Base-by-base conservation (phyloP, 2,329 filamentous ascomycete genomes). In the Ophiostoma himal-ulmi region DNA sequence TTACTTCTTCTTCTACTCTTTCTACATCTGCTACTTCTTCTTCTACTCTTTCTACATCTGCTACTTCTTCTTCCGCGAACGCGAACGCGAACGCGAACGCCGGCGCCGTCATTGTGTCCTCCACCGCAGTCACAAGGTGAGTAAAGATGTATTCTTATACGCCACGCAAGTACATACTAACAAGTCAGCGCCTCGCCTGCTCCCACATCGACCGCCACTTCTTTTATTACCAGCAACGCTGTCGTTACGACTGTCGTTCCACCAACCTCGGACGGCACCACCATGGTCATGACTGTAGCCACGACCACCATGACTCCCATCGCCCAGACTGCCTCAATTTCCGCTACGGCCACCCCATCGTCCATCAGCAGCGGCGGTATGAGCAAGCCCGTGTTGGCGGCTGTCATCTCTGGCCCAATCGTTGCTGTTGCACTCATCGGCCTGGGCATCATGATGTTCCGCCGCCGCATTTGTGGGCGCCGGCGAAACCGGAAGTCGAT, bases 381-480 rank as follows among this genome's bases (percentile, higher is more conserved):
- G 71, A 60, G 67, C 69, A 72, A 70, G 70, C 20, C 72, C 1
- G 36, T 73, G 4, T 70, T 74, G 71, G 73, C 73, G 10, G 70
- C 69, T 17, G 73, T 60, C 36, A 74, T 74, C 14, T 64, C 70
- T 3, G 73, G 57, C 14, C 73, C 73, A n/a, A 72, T 74, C 60
- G 72, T 72, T 3, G 73, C 34, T 5, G 73, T 74, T 17, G 73
- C 69, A 1, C 62, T 74, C 6, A 17, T 68, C 0, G 73, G 70
- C 65, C 70, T 74, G 13, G 72, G 71, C 52, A 36, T 74, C 20
- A 36, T 74, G 68, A 30, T 74, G 68, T 72, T 69, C 64, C 68
- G 70, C 10, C 71, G 70, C 30, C 71, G 70, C 14, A 66, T 60
- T 1, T 52, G 67, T 8, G 69, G 71, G 22, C 70, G 70, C 14